Conservation (phyloP, 2,329 filamentous ascomycete genomes). For the Xylaria sp. region DNA sequence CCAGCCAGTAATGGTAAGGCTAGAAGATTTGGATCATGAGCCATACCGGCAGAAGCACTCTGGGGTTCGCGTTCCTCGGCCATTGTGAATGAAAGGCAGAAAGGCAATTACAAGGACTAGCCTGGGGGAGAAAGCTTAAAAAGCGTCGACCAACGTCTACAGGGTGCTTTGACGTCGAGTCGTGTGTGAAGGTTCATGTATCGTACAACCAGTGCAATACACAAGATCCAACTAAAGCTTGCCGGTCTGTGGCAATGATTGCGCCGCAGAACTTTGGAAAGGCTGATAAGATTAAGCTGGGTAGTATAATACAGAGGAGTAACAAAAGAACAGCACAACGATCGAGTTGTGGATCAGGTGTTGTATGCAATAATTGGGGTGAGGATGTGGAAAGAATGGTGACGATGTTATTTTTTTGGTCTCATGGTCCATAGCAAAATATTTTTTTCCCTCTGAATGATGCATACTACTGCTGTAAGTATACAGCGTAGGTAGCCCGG, state of each 20-base stretch:
- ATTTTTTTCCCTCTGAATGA: constrained; percentile 35
- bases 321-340: constrained; percentile 43
- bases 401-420: constrained; percentile 28
- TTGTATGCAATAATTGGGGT: constrained; percentile 21
- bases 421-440: constrained; percentile 32
- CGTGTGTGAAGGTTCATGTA: constrained; percentile 13
- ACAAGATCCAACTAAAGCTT: constrained; percentile 37
- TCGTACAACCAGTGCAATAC: constrained; percentile 39
- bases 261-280: constrained; percentile 35
- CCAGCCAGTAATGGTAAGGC: neutral
- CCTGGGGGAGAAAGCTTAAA: constrained; percentile 24
- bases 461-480: neutral
- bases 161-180: constrained; percentile 18
- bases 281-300: constrained; percentile 39
- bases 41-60: constrained; percentile 40
- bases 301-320: constrained; percentile 47
- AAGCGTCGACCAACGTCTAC: constrained; percentile 34
- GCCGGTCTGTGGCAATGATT: constrained; percentile 25
- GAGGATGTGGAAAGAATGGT: constrained; percentile 29
- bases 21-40: constrained; percentile 1
- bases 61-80: constrained; percentile 46
- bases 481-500: constrained; percentile 35
- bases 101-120: constrained; percentile 30
- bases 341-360: constrained; percentile 36
- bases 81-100: constrained; percentile 41